These are phyloP conservation scores for Austroboletus niveus DNA, from an alignment of 1,284 basidiomycete genomes.

Conservation along the genomic window DNA sequence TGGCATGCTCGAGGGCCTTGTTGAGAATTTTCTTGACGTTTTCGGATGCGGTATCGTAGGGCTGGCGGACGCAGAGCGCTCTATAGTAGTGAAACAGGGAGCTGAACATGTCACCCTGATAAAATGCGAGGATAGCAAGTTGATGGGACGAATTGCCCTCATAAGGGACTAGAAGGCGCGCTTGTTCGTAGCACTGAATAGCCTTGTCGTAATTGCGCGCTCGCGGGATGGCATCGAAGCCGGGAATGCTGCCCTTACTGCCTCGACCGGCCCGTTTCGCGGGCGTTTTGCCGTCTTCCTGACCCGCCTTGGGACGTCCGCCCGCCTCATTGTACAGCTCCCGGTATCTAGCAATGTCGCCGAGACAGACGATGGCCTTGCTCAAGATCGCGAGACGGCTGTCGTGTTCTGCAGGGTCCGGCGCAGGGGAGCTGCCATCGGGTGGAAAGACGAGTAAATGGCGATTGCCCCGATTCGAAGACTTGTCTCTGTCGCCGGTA, in stretches of 20 bases:
- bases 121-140: constrained; percentile 88
- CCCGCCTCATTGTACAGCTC: constrained; percentile 83
- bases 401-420: constrained; percentile 55
- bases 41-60: constrained; percentile 85
- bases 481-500: constrained; percentile 23
- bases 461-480: constrained; percentile 24
- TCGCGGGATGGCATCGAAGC: constrained; percentile 42
- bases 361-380: constrained; percentile 89
- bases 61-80: constrained; percentile 82
- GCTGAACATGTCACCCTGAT: constrained; percentile 78
- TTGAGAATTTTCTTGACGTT: constrained; percentile 77
- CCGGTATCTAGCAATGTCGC: constrained; percentile 91
- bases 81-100: constrained; percentile 89
- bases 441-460: constrained; percentile 60
- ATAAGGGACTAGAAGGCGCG: constrained; percentile 75
- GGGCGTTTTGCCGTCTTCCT: constrained; percentile 50
- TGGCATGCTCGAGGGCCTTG: constrained; percentile 57
- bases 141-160: constrained; percentile 92
- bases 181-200: constrained; percentile 81
- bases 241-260: constrained; percentile 43
- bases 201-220: constrained; percentile 74
- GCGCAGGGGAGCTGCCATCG: constrained; percentile 42
- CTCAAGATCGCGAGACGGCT: constrained; percentile 71
- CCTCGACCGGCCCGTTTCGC: constrained; percentile 43
- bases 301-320: constrained; percentile 61